phyloP scores from a whole-genome alignment of 1,139 yeast genomes.

The Scheffersomyces illinoinensis region DNA sequence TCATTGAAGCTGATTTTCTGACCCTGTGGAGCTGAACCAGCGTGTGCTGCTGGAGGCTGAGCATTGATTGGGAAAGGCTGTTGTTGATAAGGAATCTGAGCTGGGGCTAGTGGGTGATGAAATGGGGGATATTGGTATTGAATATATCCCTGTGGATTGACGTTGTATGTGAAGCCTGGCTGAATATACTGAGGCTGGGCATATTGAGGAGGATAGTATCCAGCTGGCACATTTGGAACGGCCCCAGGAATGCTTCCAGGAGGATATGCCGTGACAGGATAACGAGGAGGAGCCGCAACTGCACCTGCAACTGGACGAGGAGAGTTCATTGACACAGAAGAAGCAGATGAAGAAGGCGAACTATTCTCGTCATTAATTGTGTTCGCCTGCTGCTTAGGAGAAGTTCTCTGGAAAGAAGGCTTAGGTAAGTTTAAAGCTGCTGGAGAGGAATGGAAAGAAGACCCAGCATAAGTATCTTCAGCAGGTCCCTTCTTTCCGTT shows the following conservation, averaged over 20 bases:
- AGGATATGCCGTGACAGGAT: slow-evolving; percentile 33
- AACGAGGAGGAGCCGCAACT: slow-evolving; percentile 21
- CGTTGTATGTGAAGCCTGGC: slow-evolving; percentile 33
- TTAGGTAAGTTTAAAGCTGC: slow-evolving; percentile 58
- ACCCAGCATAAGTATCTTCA: slow-evolving; percentile 54
- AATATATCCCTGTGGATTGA: slow-evolving; percentile 33
- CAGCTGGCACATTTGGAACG: slow-evolving; percentile 3
- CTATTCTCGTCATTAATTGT: slow-evolving; percentile 1
- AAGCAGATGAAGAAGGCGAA: not conserved
- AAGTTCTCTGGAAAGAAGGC: slow-evolving; percentile 48
- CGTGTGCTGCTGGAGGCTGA: slow-evolving; percentile 3
- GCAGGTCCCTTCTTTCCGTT: slow-evolving; percentile 8
- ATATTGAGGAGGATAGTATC: slow-evolving; percentile 5
- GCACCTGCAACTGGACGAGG: slow-evolving; percentile 3
- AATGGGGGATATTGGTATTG: slow-evolving; percentile 20
- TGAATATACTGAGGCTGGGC: slow-evolving; percentile 15
- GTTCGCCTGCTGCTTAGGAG: slow-evolving; percentile 22
- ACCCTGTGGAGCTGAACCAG: slow-evolving; percentile 17
- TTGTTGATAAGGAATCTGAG: slow-evolving; percentile 10
- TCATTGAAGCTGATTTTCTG: slow-evolving; percentile 46
- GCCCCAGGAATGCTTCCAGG: slow-evolving; percentile 15
- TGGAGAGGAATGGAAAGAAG: slow-evolving; percentile 59
- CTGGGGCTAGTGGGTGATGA: slow-evolving; percentile 8
- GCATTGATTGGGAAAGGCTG: slow-evolving; percentile 7
- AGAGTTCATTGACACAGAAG: slow-evolving; percentile 2